A percentile compares a stretch with the other conserved stretches of the same genome.
These are phyloP conservation scores for Xylaria polymorpha DNA, from an alignment of 2,329 filamentous ascomycete species.

Conservation along the genomic window DNA sequence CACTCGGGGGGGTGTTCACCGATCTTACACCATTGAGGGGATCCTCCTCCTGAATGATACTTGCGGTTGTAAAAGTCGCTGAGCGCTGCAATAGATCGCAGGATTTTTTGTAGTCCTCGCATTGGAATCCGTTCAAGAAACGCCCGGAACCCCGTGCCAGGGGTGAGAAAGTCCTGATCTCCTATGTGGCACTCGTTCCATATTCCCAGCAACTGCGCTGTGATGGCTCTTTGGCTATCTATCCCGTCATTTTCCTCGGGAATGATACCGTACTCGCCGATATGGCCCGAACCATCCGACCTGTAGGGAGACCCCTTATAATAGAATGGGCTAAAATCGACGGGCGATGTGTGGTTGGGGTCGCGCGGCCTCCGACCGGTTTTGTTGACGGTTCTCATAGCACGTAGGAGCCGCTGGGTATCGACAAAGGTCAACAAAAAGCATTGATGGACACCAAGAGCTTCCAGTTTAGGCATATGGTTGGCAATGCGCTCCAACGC, in stretches of 20 bases:
- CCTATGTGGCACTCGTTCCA: conserved; percentile 33
- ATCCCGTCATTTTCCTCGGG: conserved; percentile 39
- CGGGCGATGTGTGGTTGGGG: conserved; percentile 6
- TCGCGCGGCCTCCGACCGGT: neutral
- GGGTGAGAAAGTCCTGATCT: conserved; percentile 42
- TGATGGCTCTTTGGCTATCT: conserved; percentile 35
- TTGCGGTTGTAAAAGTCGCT: conserved; percentile 23
- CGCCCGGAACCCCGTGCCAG: conserved; percentile 44
- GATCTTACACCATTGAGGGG: neutral
- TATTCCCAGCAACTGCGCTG: conserved; percentile 35
- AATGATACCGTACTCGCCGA: conserved; percentile 43
- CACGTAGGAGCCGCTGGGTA: conserved; percentile 39
- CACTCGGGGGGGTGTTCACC: neutral
- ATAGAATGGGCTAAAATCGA: conserved; percentile 42
- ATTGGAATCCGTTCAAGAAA: conserved; percentile 47
- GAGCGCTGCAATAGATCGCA: conserved; percentile 41
- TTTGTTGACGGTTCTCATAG: conserved; percentile 37
- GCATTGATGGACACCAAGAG: conserved; percentile 47
- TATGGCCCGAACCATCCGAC: conserved; percentile 29
- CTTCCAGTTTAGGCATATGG: conserved; percentile 39
- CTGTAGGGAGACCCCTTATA: conserved; percentile 39
- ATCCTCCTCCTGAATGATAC: conserved; percentile 1
- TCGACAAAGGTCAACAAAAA: conserved; percentile 47
- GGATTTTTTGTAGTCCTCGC: conserved; percentile 36
- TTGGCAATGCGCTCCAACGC: conserved; percentile 41